These are phyloP conservation scores for Closterium sp. DNA, from an alignment of 139 green algal species.

Conservation along the genomic window DNA sequence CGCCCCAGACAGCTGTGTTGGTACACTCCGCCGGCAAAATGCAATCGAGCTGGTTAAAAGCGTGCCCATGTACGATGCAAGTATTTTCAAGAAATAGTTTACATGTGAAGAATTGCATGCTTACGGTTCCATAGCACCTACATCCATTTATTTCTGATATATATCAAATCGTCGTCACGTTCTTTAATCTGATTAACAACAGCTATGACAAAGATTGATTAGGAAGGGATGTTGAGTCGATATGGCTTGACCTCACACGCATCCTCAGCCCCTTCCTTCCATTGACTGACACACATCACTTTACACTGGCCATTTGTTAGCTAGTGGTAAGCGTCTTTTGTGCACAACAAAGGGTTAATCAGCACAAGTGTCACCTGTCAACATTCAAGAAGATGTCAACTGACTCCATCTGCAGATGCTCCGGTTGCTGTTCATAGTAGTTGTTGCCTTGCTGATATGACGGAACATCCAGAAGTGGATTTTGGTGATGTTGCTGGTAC, in stretches of 20 bases:
- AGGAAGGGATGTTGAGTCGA: no score
- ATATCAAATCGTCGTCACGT: no score
- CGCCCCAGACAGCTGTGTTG: no score
- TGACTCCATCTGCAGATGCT: neutral
- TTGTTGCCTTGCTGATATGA: neutral
- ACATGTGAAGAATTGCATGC: no score
- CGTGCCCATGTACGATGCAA: no score
- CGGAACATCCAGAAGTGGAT: neutral
- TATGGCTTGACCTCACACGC: neutral
- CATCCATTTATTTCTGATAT: no score
- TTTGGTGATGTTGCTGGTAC: neutral
- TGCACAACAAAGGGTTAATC: neutral
- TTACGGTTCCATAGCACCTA: no score
- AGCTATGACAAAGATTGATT: no score
- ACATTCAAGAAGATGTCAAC: neutral
- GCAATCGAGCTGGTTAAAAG: no score
- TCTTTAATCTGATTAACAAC: no score
- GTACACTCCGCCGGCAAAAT: no score
- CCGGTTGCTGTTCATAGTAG: neutral
- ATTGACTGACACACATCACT: neutral
- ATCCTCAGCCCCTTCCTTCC: neutral
- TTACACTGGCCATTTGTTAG: neutral
- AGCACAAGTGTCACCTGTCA: neutral
- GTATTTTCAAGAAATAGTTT: no score
- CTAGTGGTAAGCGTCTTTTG: neutral